Evolutionary conservation across 139 green algal species (phyloP).

Genomic region (Chlamydomonas asymmetrica): DNA sequence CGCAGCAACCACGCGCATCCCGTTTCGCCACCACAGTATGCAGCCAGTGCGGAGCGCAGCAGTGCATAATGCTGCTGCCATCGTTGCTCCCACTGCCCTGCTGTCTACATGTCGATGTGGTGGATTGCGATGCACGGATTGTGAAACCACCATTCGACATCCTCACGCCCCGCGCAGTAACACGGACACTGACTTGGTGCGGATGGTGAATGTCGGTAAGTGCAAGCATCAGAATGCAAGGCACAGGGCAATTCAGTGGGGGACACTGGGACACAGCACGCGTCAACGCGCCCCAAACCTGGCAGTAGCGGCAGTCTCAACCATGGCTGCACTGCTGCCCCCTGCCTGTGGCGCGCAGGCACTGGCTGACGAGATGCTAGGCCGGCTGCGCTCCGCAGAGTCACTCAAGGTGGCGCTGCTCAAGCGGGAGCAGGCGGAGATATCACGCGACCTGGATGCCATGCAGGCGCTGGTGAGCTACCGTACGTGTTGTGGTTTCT

Average conservation of each 20-base stretch:
- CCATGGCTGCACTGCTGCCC: not conserved
- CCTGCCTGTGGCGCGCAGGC: not conserved
- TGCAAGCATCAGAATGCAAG: not conserved
- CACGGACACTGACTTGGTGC: too few species aligned
- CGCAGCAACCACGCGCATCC: not conserved
- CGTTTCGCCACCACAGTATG: not conserved
- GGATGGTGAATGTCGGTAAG: not conserved
- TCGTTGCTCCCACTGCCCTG: too few species aligned
- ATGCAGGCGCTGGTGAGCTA: too few species aligned
- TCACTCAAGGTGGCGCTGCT: conserved; percentile 14
- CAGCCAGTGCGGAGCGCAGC: not conserved
- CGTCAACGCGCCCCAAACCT: too few species aligned
- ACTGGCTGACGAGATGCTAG: conserved; percentile 14
- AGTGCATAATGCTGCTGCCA: too few species aligned
- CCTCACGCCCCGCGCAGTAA: too few species aligned
- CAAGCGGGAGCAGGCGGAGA: conserved; percentile 4
- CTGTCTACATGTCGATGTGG: too few species aligned
- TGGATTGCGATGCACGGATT: too few species aligned
- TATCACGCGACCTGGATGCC: too few species aligned
- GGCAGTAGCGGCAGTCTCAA: not conserved
- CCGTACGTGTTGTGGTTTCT: too few species aligned
- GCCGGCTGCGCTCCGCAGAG: conserved; percentile 11
- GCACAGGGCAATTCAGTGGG: not conserved
- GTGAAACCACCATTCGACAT: too few species aligned
- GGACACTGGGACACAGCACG: too few species aligned